Evolutionary conservation across 1,284 basidiomycete genomes (phyloP).

Genomic region (Vanrija humicola): DNA sequence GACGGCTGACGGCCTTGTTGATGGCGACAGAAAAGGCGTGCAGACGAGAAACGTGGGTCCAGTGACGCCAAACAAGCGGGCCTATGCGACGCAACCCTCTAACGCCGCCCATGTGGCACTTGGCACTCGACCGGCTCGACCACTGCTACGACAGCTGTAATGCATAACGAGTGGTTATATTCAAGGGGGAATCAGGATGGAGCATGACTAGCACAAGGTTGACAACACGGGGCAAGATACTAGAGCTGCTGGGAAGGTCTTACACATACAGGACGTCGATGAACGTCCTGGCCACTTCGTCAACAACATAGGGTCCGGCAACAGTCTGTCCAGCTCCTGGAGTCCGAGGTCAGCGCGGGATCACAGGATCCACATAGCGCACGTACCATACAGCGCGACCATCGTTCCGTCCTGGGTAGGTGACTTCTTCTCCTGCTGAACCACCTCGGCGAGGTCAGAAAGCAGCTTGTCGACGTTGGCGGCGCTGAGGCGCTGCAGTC

Average conservation of each 20-base stretch:
- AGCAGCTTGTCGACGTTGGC: constrained; percentile 45
- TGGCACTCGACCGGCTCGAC: too few relatives aligned
- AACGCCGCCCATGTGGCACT: too few relatives aligned
- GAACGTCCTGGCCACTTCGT: constrained; percentile 74
- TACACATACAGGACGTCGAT: constrained; percentile 74
- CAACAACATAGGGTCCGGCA: constrained; percentile 82
- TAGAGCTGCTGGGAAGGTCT: background rate
- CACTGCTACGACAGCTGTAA: too few relatives aligned
- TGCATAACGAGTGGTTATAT: too few relatives aligned
- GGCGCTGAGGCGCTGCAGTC: constrained; percentile 53
- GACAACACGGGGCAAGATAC: background rate
- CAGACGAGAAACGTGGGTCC: background rate
- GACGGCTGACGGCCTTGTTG: background rate
- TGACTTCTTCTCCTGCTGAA: constrained; percentile 72
- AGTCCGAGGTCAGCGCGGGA: background rate
- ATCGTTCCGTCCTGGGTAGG: constrained; percentile 61
- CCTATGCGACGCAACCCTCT: too few relatives aligned
- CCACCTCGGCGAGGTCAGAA: constrained; percentile 63
- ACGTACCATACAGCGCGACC: constrained; percentile 80
- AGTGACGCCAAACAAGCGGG: background rate
- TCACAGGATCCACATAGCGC: background rate
- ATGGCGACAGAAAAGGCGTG: constrained; percentile 10
- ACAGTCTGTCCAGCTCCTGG: constrained; percentile 80
- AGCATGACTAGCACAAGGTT: too few relatives aligned
- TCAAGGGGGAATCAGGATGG: too few relatives aligned